A percentile compares a stretch with the other conserved stretches of the same genome.
Evolutionary conservation across 345 rosid species (phyloP).

Genomic region (Atalantia buxifolia): DNA sequence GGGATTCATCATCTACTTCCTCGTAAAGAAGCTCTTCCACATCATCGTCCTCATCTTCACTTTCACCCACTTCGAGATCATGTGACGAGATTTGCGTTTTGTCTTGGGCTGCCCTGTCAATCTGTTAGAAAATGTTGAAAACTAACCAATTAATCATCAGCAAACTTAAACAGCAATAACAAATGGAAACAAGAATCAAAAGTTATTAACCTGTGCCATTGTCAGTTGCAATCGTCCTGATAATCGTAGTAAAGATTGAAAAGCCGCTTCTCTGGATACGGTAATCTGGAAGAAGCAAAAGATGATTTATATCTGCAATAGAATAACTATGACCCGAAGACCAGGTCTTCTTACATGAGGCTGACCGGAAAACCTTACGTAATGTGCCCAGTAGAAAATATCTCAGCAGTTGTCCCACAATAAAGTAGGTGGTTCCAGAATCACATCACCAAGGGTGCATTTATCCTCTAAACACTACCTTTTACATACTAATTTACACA

Average conservation of each 20-base stretch:
- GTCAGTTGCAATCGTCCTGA: constrained; percentile 85
- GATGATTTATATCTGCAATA: neutral
- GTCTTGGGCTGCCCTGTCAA: constrained; percentile 52
- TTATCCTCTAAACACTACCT: neutral
- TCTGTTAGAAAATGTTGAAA: constrained; percentile 34
- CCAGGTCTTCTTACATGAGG: neutral
- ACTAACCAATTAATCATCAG: neutral
- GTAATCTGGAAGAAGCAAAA: constrained; percentile 44
- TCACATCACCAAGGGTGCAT: neutral
- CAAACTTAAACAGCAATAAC: neutral
- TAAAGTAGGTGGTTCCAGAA: neutral
- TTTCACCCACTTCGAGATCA: constrained; percentile 39
- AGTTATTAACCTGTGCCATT: constrained; percentile 61
- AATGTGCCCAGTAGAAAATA: neutral
- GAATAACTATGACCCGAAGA: neutral
- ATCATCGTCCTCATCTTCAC: constrained; percentile 59
- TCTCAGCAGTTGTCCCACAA: neutral
- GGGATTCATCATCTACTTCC: constrained; percentile 71
- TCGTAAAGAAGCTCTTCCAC: constrained; percentile 56
- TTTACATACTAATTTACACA: neutral
- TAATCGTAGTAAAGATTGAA: constrained; percentile 68
- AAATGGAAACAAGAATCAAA: constrained; percentile 4
- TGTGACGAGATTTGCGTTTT: constrained; percentile 26
- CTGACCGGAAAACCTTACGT: neutral
- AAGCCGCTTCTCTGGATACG: constrained; percentile 50